Evolutionary conservation across 495 filamentous ascomycete genomes (phyloP).

Genomic region (Neurospora sp.): DNA sequence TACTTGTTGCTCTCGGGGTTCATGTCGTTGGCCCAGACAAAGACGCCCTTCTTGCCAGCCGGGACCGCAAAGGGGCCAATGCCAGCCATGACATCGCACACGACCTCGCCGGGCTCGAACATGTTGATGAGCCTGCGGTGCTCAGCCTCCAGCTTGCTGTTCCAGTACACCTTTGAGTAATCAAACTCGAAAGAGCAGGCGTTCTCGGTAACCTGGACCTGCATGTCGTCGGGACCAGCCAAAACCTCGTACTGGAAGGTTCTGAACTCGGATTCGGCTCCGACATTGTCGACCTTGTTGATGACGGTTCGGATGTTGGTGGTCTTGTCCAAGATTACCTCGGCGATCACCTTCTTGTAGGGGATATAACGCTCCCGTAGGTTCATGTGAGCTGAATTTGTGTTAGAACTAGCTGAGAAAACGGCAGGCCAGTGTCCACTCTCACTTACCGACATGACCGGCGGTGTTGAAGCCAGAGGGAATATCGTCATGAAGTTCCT

Average conservation of each 20-base stretch:
- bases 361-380: slow-evolving; percentile 69
- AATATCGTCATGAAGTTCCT: slow-evolving; percentile 53
- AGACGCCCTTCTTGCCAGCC: slow-evolving; percentile 78
- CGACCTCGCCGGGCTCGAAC: slow-evolving; percentile 76
- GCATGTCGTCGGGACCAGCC: slow-evolving; percentile 64
- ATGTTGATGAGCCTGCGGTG: slow-evolving; percentile 69
- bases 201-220: slow-evolving; percentile 62
- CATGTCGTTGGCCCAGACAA: slow-evolving; percentile 94
- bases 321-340: slow-evolving; percentile 85
- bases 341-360: slow-evolving; percentile 74
- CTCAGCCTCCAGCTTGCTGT: slow-evolving; percentile 78
- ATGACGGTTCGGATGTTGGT: slow-evolving; percentile 71
- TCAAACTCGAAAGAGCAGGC: slow-evolving; percentile 59
- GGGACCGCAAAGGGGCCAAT: slow-evolving; percentile 93
- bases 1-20: slow-evolving; percentile 78
- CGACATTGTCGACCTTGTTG: slow-evolving; percentile 88
- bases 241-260: slow-evolving; percentile 94
- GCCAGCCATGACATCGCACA: slow-evolving; percentile 96
- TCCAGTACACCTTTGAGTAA: slow-evolving; percentile 94
- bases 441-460: slow-evolving; percentile 70
- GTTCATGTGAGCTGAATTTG: slow-evolving; percentile 64
- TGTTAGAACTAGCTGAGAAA: slow-evolving; percentile 1
- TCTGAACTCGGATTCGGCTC: slow-evolving; percentile 71
- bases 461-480: slow-evolving; percentile 80
- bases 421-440: neutral